A percentile compares a stretch with the other conserved stretches of the same genome.
phyloP scores from a whole-genome alignment of 305 asterid species.

The Fraxinus xanthoxyloides region DNA sequence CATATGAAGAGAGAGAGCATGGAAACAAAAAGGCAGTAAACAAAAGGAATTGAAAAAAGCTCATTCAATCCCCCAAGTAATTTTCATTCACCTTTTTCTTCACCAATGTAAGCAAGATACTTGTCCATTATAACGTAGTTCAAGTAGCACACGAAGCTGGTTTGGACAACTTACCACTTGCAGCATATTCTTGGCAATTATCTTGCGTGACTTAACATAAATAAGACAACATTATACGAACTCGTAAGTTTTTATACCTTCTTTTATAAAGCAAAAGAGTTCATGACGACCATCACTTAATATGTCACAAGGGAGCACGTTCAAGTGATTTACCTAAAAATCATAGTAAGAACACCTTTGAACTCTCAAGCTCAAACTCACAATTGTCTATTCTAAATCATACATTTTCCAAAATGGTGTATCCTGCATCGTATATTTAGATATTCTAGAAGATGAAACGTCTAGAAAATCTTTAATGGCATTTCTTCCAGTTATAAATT shows the following conservation, averaged over 20 bases:
- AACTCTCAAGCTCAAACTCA: background rate
- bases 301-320: background rate
- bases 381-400: background rate
- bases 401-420: background rate
- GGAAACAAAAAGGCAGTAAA: background rate
- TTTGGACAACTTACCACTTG: background rate
- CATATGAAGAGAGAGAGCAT: background rate
- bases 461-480: background rate
- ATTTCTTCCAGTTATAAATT: background rate
- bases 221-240: background rate
- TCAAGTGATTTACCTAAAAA: background rate
- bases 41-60: background rate
- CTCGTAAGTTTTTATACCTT: background rate
- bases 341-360: background rate
- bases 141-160: background rate
- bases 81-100: background rate
- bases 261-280: background rate
- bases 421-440: background rate
- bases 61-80: background rate
- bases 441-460: background rate
- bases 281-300: background rate
- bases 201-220: background rate
- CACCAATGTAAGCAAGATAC: background rate
- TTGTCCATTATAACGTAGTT: background rate
- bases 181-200: background rate